Evolutionary conservation across 1,284 basidiomycete species (phyloP).

Genomic region (Heterobasidion occidentale): DNA sequence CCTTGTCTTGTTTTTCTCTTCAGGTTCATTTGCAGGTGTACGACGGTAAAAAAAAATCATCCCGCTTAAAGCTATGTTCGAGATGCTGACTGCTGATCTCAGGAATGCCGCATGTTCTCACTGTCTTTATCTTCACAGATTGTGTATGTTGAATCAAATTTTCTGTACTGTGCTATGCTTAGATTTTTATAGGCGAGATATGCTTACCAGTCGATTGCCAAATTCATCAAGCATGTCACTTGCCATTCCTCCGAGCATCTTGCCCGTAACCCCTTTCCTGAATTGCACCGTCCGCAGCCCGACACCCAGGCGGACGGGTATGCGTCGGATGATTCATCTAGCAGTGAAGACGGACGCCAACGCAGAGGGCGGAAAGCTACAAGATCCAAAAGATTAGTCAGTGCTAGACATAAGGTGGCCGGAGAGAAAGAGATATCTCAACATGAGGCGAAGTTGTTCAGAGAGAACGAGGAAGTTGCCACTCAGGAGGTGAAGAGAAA

Average conservation of each 20-base stretch:
- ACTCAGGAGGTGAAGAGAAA: constrained; percentile 18
- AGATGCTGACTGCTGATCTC: background rate
- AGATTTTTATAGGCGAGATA: constrained; percentile 38
- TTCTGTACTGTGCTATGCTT: background rate
- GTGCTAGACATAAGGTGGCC: background rate
- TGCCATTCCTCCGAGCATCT: constrained; percentile 26
- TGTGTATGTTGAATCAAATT: constrained; percentile 29
- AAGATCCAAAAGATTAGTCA: background rate
- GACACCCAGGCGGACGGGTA: constrained; percentile 16
- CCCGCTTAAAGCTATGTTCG: constrained; percentile 1
- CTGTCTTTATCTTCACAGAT: constrained; percentile 64
- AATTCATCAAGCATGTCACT: constrained; percentile 49
- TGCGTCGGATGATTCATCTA: constrained; percentile 11
- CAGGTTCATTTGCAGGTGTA: constrained; percentile 73
- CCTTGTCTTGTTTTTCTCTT: background rate
- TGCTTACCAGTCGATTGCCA: constrained; percentile 48
- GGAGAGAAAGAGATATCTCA: background rate
- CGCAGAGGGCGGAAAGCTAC: background rate
- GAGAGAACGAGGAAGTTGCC: constrained; percentile 21
- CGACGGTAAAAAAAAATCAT: constrained; percentile 30
- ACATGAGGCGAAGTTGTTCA: constrained; percentile 18
- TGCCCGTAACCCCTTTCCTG: constrained; percentile 37
- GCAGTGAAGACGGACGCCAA: background rate
- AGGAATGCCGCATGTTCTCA: constrained; percentile 65
- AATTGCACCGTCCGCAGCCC: constrained; percentile 25